phyloP scores from a whole-genome alignment of 2,329 filamentous ascomycete genomes.

The Nemania sp. region DNA sequence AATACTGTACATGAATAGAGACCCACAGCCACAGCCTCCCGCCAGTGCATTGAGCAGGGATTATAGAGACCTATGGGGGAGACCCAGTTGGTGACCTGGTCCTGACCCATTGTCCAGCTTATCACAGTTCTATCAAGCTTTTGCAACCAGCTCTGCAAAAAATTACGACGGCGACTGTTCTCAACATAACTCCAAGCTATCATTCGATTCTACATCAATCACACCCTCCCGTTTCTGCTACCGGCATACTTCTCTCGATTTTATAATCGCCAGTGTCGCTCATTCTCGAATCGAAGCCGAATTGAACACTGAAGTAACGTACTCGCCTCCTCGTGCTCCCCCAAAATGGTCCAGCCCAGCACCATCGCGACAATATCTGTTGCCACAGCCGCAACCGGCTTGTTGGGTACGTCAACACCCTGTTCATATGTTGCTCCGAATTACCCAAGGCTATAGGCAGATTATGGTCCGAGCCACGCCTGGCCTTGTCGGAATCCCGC shows the following conservation, averaged over 20 bases:
- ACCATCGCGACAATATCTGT: constrained; percentile 71
- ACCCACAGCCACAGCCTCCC: constrained; percentile 5
- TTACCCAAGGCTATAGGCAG: not conserved
- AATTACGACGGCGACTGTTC: constrained; percentile 28
- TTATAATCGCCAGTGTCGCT: not conserved
- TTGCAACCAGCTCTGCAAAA: constrained; percentile 35
- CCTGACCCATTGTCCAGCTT: constrained; percentile 12
- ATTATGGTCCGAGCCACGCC: not conserved
- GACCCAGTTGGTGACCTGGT: not conserved
- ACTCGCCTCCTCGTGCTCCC: constrained; percentile 3
- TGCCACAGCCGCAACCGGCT: constrained; percentile 69
- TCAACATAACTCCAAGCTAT: constrained; percentile 14
- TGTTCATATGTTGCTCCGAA: not conserved
- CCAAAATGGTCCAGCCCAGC: constrained; percentile 61
- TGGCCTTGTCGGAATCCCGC: not conserved
- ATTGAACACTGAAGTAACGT: constrained; percentile 6
- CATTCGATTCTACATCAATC: constrained; percentile 10
- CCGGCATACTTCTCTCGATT: not conserved
- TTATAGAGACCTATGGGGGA: constrained; percentile 3
- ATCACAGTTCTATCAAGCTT: constrained; percentile 38
- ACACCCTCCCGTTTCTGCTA: constrained; percentile 12
- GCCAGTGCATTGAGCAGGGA: not conserved
- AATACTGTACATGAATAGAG: not conserved
- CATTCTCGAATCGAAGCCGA: not conserved
- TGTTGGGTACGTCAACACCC: constrained; percentile 65